These are phyloP conservation scores for Vinca minor DNA, from an alignment of 257 asterid species.

Conservation along the genomic window DNA sequence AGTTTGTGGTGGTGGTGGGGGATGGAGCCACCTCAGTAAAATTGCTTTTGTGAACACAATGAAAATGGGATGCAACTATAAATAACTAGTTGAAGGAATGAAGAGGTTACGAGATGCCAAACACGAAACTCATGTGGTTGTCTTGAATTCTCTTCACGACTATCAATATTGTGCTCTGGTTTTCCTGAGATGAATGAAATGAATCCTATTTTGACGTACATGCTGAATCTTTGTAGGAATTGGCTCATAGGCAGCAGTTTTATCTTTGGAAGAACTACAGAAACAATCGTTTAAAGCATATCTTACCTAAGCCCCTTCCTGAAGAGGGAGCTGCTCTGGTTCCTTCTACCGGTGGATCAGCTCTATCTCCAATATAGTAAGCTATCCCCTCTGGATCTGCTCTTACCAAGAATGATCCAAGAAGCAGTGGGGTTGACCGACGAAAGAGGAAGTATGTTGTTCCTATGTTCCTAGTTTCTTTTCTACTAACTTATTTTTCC, in stretches of 20 bases:
- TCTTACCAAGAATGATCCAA: constrained; percentile 49
- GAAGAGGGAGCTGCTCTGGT: constrained; percentile 41
- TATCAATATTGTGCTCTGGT: background rate
- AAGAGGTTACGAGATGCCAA: background rate
- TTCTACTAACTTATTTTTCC: background rate
- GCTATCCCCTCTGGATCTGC: constrained; percentile 54
- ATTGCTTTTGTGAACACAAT: background rate
- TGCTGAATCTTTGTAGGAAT: constrained; percentile 42
- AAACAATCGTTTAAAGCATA: constrained; percentile 91
- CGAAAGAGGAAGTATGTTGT: constrained; percentile 67
- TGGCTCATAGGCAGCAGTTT: constrained; percentile 95
- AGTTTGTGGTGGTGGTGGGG: background rate
- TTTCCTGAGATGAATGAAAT: too few relatives aligned
- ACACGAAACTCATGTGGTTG: background rate
- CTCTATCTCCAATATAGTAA: constrained; percentile 56
- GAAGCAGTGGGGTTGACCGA: constrained; percentile 54
- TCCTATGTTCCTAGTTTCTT: constrained; percentile 1
- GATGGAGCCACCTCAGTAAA: background rate
- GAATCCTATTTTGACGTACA: background rate
- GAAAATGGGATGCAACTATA: background rate
- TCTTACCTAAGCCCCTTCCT: constrained; percentile 76
- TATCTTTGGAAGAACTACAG: constrained; percentile 88
- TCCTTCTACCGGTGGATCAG: constrained; percentile 48
- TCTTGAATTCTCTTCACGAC: background rate
- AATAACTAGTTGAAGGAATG: background rate